Base-by-base conservation (phyloP, 2,329 filamentous ascomycete genomes). In the Ophiostoma ips region DNA sequence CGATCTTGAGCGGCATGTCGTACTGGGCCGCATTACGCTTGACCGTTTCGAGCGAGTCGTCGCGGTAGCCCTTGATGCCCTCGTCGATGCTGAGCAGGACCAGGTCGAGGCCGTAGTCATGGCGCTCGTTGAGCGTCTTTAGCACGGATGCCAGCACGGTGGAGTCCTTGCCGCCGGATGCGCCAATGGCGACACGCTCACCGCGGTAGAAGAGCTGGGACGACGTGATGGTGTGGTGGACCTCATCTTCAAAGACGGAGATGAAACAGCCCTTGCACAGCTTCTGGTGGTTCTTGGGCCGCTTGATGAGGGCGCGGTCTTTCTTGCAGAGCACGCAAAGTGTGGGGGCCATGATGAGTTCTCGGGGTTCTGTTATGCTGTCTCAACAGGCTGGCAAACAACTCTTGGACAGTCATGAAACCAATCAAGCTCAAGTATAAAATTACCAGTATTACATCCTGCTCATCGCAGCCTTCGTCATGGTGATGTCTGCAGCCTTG, bases 121-220 rank as follows among this genome's bases (percentile, higher is more conserved):
- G 79, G 43, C 89, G 79, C 63, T 94, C 87, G 59, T 98, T 96
- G 3, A 98, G 71, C 0, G 88, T 95, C 65, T 95, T 95, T 48
- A 98, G 74, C 0, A 98, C 89, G 0, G 88, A 94, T 5, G 92
- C 92, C 11, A 98, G 74, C 0, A 98, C 92, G 0, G 92, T 98
- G 48, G 88, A 95, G 65, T 98, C 92, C 68, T 98, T 98, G 58
- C 92, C 92, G 50, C 92, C 92, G 1, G 89, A 95, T 46, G 94
- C 92, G 40, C 92, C 94, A 60, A 98, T 95, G 8, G 92, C 94
- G 36, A 98, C 77, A 53, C 77, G 79, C 64, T 98, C 92, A 52
- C 90, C 90, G 2, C 75, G 80, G 41, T 72, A 71, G 66, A 98
- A 98, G 15, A 98, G 76, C n/a, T 74, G 69, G 16, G 84, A 87